Base-by-base conservation (phyloP, 495 filamentous ascomycete genomes). In the Amorphotheca resinae region DNA sequence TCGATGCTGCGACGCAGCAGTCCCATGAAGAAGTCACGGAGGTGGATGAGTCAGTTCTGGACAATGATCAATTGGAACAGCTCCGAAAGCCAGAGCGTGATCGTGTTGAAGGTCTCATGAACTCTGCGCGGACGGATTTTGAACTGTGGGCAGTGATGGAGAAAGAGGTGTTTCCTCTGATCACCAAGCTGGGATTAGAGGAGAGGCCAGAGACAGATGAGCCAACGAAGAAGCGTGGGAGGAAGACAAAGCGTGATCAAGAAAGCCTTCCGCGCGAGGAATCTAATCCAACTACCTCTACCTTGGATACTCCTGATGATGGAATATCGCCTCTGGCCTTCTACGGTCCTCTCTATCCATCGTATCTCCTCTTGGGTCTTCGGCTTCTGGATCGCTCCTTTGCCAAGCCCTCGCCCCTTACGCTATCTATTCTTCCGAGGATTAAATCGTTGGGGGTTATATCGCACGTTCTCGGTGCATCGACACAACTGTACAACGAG, bases 111-210 rank as follows among this genome's bases (percentile, higher is more conserved):
- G 39, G 41, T 11, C 50, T 68, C 44, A 64, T 85, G 49, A 50
- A 55, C 11, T 46, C 42, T 1, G 73, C 74, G 7, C 57, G 63
- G 36, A 76, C 75, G 0, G 86, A 91, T 45, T 59, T 71, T 14
- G 74, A 76, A 20, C 55, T 93, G 7, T 93, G 85, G 87, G 61
- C 72, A 2, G 61, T 85, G 0, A 68, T 91, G 47, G 71, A 83
- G 44, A 59, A 66, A 2, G 74, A 82, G 39, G 78, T 93, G 15
- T 85, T 85, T 53, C 65, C 70, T 1, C 62, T 85, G 54, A 64
- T 78, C 4, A 46, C 53, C 3, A 68, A 67, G 44, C 46, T 74
- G 20, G 60, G 62, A 23, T 33, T 45, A 22, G 52, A 46, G 31
- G 48, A 15, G 9, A 21, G 9, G 4, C n/a, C 18, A 16, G 28